Base-by-base conservation (phyloP, 495 filamentous ascomycete species). In the Alectoria sarmentosa region DNA sequence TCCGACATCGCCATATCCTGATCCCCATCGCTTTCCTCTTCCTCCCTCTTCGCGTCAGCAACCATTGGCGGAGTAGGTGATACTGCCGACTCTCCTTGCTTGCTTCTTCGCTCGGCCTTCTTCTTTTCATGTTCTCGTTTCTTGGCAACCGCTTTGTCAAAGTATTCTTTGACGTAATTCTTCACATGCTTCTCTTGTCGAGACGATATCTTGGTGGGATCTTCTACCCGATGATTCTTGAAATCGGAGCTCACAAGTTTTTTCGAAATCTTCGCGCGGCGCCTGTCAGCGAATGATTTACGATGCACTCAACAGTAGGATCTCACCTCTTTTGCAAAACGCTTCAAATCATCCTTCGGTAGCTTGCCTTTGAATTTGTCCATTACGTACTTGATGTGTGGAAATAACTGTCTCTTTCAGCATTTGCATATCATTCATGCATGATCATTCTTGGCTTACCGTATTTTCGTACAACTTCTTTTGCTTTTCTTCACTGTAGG, bases 391-490 rank as follows among this genome's bases (percentile, higher is more conserved):
- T 92, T 91, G 68, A 96, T 86, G 67, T 90, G 85, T 17, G 90
- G 91, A 69, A 86, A 87, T 26, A 97, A 78, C 91, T 96, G 66
- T 5, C 5, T 49, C 21, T 30, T 46, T 42, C 15, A 69, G 63
- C 56, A 30, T 32, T 15, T n/a, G 28, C 26, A 36, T 23, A 52
- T 32, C 9, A 58, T 23, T 28, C 3, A 56, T 32, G 36, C 23
- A 7, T 41, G 41, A 46, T 15, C 21, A 8, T 44, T 15, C 49
- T 58, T 14, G 63, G 73, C 88, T 71, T 79, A 94, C 91, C 23
- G 92, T 93, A 71, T 91, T 91, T 73, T 96, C 91, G 68, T 96
- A 97, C 5, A 95, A 78, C 76, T 90, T 95, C 82, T 90, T 93
- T 73, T 91, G 88, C 75, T 96, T 96, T 61, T 96, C 91, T 66